A percentile compares a stretch with the other conserved stretches of the same genome.
These are phyloP conservation scores for Magnolia sinica DNA, from an alignment of 164 flowering plant genomes.

Conservation along the genomic window DNA sequence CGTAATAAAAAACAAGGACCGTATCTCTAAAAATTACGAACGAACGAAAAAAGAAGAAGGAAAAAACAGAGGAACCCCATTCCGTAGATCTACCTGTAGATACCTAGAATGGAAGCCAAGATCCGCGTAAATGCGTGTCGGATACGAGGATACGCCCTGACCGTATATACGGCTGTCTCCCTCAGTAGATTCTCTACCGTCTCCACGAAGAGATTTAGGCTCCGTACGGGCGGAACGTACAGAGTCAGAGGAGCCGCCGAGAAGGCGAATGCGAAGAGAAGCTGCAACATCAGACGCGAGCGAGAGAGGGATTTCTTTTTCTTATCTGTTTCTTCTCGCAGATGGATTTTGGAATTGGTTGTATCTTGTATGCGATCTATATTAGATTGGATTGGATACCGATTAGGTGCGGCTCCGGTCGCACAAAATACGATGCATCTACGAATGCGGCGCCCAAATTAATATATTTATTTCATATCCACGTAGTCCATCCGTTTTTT, in stretches of 20 bases:
- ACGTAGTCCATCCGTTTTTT: no score
- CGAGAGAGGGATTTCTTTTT: not conserved
- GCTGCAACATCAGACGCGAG: slow-evolving; percentile 46
- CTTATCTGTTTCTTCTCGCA: no score
- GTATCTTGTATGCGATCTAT: no score
- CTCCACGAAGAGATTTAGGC: slow-evolving; percentile 70
- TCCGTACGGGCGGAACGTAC: slow-evolving; percentile 71
- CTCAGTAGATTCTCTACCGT: slow-evolving; percentile 50
- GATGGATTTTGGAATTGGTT: no score
- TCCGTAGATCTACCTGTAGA: slow-evolving; percentile 26
- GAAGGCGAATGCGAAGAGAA: slow-evolving; percentile 68
- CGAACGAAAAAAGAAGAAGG: not conserved
- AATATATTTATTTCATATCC: no score
- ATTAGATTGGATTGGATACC: no score
- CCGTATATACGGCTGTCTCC: slow-evolving; percentile 33
- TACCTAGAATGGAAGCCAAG: slow-evolving; percentile 36
- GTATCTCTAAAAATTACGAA: not conserved
- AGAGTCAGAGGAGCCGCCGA: slow-evolving; percentile 71
- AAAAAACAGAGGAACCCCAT: not conserved
- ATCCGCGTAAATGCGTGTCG: slow-evolving; percentile 46
- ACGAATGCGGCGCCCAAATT: no score
- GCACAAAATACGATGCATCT: no score
- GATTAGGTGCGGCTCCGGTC: no score
- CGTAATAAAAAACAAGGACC: not conserved
- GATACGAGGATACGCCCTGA: slow-evolving; percentile 49